Conservation (phyloP, 306 rosid species). For the Cicer chorassanicum region DNA sequence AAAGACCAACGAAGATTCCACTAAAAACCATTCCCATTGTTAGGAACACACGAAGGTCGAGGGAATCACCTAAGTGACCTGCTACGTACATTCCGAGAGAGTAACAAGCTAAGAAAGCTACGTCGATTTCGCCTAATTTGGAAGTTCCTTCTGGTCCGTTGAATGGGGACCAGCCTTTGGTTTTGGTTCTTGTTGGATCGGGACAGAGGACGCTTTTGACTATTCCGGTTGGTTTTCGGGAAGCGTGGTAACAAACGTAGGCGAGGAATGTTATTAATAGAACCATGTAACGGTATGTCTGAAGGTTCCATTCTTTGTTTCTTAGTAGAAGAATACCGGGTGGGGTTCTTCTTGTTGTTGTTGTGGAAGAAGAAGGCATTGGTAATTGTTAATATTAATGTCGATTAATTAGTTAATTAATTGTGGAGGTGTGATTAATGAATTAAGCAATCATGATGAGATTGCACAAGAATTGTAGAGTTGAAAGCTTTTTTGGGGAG, state of each 20-base stretch:
- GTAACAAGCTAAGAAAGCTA: constrained; percentile 74
- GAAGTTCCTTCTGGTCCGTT: constrained; percentile 65
- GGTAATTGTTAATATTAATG: not conserved
- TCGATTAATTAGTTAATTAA: not conserved
- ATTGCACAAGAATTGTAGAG: not conserved
- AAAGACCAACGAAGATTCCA: constrained; percentile 65
- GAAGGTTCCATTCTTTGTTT: constrained; percentile 59
- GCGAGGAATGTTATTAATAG: constrained; percentile 69
- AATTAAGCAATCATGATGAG: not conserved
- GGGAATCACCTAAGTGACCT: constrained; percentile 72
- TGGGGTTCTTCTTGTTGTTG: constrained; percentile 48
- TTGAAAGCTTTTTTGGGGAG: not conserved
- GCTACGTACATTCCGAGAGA: constrained; percentile 76
- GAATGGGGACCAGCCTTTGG: constrained; percentile 73
- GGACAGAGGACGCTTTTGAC: constrained; percentile 76
- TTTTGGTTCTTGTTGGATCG: not conserved
- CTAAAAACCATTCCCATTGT: constrained; percentile 76
- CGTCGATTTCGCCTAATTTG: constrained; percentile 72
- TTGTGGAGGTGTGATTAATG: not conserved
- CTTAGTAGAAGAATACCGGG: constrained; percentile 65
- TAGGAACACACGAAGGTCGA: constrained; percentile 71
- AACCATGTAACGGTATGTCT: constrained; percentile 65
- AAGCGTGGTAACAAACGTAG: constrained; percentile 81
- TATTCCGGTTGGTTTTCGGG: constrained; percentile 73
- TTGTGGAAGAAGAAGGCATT: constrained; percentile 5